Percentiles rank a stretch among this genome's conserved stretches.
phyloP scores from a whole-genome alignment of 495 filamentous ascomycete species.

The Platismatia glauca region DNA sequence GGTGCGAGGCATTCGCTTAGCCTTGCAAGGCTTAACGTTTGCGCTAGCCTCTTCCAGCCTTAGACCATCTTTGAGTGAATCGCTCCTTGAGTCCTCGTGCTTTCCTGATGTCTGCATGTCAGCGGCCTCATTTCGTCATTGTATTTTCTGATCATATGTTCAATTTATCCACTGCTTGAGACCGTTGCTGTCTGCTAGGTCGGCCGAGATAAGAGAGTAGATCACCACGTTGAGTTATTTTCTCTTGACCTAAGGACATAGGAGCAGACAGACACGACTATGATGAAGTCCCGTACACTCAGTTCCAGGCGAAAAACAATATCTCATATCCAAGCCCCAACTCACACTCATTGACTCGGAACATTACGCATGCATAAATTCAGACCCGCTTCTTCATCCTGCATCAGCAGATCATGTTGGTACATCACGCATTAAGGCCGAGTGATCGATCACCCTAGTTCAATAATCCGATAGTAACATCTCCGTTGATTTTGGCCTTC shows the following conservation, averaged over 20 bases:
- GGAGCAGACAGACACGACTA: background rate
- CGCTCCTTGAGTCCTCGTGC: background rate
- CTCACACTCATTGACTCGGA: background rate
- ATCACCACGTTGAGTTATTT: background rate
- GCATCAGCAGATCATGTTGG: background rate
- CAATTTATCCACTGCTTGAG: background rate
- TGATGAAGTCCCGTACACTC: background rate
- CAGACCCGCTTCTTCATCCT: background rate
- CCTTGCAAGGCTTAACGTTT: background rate
- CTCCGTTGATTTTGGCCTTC: constrained; percentile 89
- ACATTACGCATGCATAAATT: background rate
- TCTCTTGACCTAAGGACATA: background rate
- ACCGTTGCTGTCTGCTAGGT: background rate
- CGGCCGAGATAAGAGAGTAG: background rate
- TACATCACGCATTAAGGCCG: background rate
- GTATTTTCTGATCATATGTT: background rate
- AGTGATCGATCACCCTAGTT: background rate
- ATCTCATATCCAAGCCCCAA: background rate
- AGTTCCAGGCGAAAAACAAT: background rate
- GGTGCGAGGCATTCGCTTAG: constrained; percentile 2
- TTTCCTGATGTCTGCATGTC: background rate
- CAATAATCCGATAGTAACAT: constrained; percentile 78
- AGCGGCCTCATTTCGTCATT: background rate
- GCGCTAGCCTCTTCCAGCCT: background rate
- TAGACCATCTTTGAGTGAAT: background rate